Evolutionary conservation across 345 rosid species (phyloP).

Genomic region (Pugionium dolabratum): DNA sequence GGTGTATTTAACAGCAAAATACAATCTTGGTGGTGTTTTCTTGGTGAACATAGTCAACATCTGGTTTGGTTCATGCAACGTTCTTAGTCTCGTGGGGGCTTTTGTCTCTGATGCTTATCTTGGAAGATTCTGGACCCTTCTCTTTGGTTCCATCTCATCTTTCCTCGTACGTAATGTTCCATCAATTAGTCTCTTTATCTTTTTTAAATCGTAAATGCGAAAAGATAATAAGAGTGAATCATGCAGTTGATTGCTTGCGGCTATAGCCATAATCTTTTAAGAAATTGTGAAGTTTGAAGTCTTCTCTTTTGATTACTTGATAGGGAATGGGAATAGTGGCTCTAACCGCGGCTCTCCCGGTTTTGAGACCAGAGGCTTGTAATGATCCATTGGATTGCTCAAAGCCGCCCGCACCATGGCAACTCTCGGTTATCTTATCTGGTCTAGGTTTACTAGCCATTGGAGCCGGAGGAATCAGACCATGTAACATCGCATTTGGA

Average conservation of each 20-base stretch:
- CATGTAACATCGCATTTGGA: constrained; percentile 78
- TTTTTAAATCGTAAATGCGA: neutral
- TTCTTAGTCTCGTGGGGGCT: constrained; percentile 63
- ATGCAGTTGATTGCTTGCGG: too few relatives aligned
- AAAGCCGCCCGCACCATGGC: constrained; percentile 46
- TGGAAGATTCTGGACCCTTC: constrained; percentile 63
- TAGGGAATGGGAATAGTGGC: constrained; percentile 69
- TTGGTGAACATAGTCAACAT: constrained; percentile 56
- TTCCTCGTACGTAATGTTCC: constrained; percentile 45
- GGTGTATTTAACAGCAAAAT: constrained; percentile 52
- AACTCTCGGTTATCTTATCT: constrained; percentile 47
- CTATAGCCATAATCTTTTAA: too few relatives aligned
- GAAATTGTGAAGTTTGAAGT: too few relatives aligned
- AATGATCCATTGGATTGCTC: constrained; percentile 36
- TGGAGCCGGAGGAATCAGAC: constrained; percentile 73
- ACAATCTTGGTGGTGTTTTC: constrained; percentile 58
- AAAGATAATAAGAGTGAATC: too few relatives aligned
- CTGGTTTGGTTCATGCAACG: constrained; percentile 64
- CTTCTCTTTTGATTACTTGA: neutral
- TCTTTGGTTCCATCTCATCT: constrained; percentile 53
- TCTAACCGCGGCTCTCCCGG: constrained; percentile 50
- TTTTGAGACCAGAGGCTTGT: constrained; percentile 52
- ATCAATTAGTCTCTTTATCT: neutral
- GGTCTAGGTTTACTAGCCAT: constrained; percentile 57
- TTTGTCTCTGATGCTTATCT: constrained; percentile 61